phyloP scores from a whole-genome alignment of 495 filamentous ascomycete genomes.

The Aspergillus hancockii region DNA sequence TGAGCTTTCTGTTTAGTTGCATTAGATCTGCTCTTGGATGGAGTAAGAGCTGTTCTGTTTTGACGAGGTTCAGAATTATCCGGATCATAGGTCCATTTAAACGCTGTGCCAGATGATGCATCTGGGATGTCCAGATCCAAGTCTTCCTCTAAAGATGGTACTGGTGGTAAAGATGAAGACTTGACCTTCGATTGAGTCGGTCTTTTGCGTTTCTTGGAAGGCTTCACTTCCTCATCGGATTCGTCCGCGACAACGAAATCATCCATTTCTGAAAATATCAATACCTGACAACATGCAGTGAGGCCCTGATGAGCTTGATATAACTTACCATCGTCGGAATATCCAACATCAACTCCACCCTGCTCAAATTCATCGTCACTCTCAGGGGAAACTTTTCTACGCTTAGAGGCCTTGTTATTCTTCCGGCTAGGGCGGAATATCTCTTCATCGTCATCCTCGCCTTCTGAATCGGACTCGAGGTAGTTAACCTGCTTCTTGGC shows the following conservation, averaged over 20 bases:
- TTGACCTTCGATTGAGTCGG: slow-evolving; percentile 55
- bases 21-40: slow-evolving; percentile 47
- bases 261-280: slow-evolving; percentile 62
- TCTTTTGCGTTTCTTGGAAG: slow-evolving; percentile 73
- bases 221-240: slow-evolving; percentile 69
- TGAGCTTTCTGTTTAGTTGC: slow-evolving; percentile 74
- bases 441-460: slow-evolving; percentile 56
- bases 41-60: slow-evolving; percentile 43
- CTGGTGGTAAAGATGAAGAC: slow-evolving; percentile 50
- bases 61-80: slow-evolving; percentile 65
- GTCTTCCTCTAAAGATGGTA: slow-evolving; percentile 52
- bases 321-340: slow-evolving; percentile 64
- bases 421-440: slow-evolving; percentile 47
- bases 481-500: slow-evolving; percentile 50
- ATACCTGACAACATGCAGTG: slow-evolving; percentile 13
- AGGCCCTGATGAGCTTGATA: slow-evolving; percentile 3
- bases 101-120: slow-evolving; percentile 70
- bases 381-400: slow-evolving; percentile 52
- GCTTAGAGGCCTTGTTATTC: slow-evolving; percentile 44
- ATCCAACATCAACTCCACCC: slow-evolving; percentile 50
- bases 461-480: slow-evolving; percentile 52
- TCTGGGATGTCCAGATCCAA: slow-evolving; percentile 49
- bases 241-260: slow-evolving; percentile 85
- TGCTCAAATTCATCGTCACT: slow-evolving; percentile 72
- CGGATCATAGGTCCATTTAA: slow-evolving; percentile 85